Conservation (phyloP, 1,139 yeast species). For the Yamadazyma taylorii region DNA sequence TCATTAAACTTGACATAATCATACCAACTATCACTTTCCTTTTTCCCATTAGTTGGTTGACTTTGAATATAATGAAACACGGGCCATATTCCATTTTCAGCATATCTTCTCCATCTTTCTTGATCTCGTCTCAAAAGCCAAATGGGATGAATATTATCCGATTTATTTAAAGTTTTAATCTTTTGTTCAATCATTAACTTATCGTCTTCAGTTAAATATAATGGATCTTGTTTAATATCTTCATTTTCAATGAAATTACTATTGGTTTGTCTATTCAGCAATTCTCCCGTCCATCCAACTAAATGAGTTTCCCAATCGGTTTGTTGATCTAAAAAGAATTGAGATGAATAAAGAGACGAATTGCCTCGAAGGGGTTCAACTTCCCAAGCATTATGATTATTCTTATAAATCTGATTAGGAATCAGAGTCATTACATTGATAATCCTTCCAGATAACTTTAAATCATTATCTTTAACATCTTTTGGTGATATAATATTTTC, state of each 20-base stretch:
- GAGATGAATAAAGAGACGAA: conserved; percentile 79
- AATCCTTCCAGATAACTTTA: conserved; percentile 59
- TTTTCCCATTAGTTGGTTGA: conserved; percentile 59
- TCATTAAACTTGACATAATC: conserved; percentile 90
- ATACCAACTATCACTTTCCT: conserved; percentile 82
- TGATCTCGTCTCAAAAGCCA: conserved; percentile 79
- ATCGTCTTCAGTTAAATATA: conserved; percentile 58
- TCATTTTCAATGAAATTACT: conserved; percentile 14
- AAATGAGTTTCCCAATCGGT: conserved; percentile 85
- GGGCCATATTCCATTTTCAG: conserved; percentile 93
- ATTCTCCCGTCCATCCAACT: conserved; percentile 96
- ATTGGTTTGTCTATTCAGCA: conserved; percentile 40
- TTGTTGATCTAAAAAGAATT: conserved; percentile 60
- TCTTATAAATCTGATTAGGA: conserved; percentile 59
- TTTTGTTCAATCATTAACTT: conserved; percentile 47
- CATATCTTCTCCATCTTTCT: conserved; percentile 82
- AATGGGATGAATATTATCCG: conserved; percentile 71
- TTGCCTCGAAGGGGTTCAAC: conserved; percentile 75
- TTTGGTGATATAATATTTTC: conserved; percentile 31
- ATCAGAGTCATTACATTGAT: conserved; percentile 67
- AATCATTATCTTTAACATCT: conserved; percentile 24
- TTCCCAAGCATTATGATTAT: conserved; percentile 41
- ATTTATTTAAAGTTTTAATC: conserved; percentile 43
- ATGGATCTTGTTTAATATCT: conserved; percentile 52
- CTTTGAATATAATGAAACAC: conserved; percentile 89